Percentiles rank a stretch among this genome's conserved stretches.
Conservation (phyloP, 2,329 filamentous ascomycete species). For the Biscogniauxia marginata region DNA sequence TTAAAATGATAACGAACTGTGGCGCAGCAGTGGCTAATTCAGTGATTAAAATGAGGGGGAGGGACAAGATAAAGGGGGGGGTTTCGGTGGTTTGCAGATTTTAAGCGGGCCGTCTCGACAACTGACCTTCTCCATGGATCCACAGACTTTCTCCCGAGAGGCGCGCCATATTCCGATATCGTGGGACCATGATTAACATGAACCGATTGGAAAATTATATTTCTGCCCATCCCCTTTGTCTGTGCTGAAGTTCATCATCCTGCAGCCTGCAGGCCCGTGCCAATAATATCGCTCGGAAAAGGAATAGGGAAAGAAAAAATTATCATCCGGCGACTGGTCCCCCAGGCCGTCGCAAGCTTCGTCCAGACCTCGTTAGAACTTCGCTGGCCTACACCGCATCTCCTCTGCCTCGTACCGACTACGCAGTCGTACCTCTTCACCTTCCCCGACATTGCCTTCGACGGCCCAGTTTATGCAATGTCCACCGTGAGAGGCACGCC, state of each 20-base stretch:
- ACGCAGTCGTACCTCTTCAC: constrained; percentile 7
- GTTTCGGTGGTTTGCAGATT: background rate
- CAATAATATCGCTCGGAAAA: background rate
- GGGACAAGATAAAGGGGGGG: background rate
- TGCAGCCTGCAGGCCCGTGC: background rate
- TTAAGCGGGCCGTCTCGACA: background rate
- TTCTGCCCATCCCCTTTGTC: background rate
- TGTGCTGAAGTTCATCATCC: background rate
- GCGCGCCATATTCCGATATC: constrained; percentile 6
- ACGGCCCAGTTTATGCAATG: constrained; percentile 44
- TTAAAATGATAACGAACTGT: background rate
- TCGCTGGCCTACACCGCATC: background rate
- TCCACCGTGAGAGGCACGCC: constrained; percentile 71
- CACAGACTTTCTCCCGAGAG: background rate
- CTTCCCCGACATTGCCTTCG: constrained; percentile 17
- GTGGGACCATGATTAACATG: background rate
- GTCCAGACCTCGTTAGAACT: background rate
- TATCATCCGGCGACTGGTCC: no score
- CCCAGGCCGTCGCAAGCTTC: background rate
- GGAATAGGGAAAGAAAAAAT: background rate
- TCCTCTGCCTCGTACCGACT: background rate
- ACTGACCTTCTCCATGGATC: no score
- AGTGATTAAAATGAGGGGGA: background rate
- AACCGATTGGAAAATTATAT: background rate
- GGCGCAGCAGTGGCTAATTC: background rate